Evolutionary conservation across 495 filamentous ascomycete genomes (phyloP).

Genomic region (Glutinoglossum americanum): DNA sequence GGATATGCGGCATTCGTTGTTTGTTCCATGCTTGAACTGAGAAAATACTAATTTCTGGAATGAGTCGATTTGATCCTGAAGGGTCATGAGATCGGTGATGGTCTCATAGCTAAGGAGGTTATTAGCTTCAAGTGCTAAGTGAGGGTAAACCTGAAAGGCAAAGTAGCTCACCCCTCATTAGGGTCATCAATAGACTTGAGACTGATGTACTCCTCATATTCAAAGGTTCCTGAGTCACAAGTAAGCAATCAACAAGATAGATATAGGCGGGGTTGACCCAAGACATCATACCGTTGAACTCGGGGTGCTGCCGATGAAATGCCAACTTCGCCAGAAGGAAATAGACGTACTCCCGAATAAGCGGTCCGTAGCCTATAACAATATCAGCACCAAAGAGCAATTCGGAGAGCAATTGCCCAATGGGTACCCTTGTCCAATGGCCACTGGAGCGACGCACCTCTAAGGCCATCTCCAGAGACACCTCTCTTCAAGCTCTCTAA

Average conservation of each 20-base stretch:
- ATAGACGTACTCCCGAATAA: slow-evolving; percentile 89
- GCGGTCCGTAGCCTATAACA: slow-evolving; percentile 54
- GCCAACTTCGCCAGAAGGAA: slow-evolving; percentile 80
- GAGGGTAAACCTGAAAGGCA: background rate
- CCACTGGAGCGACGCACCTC: slow-evolving; percentile 28
- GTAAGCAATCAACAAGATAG: background rate
- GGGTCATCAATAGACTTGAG: slow-evolving; percentile 96
- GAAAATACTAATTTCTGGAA: slow-evolving; percentile 98
- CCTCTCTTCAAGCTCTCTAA: slow-evolving; percentile 80
- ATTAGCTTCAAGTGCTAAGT: background rate
- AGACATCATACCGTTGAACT: slow-evolving; percentile 67
- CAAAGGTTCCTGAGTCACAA: slow-evolving; percentile 43
- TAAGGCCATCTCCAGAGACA: slow-evolving; percentile 62
- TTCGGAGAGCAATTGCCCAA: background rate
- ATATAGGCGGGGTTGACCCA: background rate
- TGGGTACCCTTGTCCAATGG: slow-evolving; percentile 1
- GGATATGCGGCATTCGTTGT: slow-evolving; percentile 93
- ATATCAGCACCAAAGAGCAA: slow-evolving; percentile 6
- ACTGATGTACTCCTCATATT: slow-evolving; percentile 98
- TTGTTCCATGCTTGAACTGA: slow-evolving; percentile 70
- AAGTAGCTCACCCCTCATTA: slow-evolving; percentile 51
- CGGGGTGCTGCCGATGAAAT: slow-evolving; percentile 89
- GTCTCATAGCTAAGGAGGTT: slow-evolving; percentile 53
- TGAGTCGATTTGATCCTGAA: slow-evolving; percentile 93
- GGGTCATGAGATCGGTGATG: slow-evolving; percentile 83